Conservation (phyloP, 371 early-diverging fungal species). For the Dichotomocladium elegans region DNA sequence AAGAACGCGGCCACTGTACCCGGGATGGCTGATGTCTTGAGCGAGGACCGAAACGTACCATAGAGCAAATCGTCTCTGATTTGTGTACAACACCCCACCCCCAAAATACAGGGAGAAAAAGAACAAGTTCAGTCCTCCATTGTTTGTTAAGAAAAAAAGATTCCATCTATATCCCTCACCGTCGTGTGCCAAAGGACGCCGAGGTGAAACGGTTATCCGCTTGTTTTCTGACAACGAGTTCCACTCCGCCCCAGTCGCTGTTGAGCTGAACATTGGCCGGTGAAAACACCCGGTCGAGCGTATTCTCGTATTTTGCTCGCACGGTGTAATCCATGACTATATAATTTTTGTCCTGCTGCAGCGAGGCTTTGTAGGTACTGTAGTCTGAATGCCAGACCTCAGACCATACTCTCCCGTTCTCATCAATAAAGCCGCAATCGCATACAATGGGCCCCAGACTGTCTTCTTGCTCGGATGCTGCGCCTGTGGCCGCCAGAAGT, state of each 20-base stretch:
- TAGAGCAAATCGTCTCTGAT: conserved; percentile 37
- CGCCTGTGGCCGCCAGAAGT: neutral
- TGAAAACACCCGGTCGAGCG: conserved; percentile 29
- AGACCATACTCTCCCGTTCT: conserved; percentile 25
- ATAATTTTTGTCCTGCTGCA: conserved; percentile 28
- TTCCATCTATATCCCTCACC: conserved; percentile 14
- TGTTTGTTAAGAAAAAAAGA: too few relatives aligned
- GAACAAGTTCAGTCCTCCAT: too few relatives aligned
- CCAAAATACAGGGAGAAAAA: neutral
- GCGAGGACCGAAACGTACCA: conserved; percentile 35
- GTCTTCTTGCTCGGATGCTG: neutral
- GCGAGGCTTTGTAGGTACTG: conserved; percentile 10
- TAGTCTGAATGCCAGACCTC: conserved; percentile 40
- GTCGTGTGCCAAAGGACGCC: conserved; percentile 35
- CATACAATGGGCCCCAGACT: conserved; percentile 21
- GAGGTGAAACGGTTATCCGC: conserved; percentile 8
- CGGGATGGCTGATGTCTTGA: conserved; percentile 24
- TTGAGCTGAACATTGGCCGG: conserved; percentile 24
- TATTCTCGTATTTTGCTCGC: conserved; percentile 20
- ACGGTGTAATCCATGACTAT: conserved; percentile 35
- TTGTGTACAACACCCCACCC: too few relatives aligned
- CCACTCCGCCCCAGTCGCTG: conserved; percentile 10
- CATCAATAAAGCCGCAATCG: conserved; percentile 39
- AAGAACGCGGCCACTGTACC: conserved; percentile 44
- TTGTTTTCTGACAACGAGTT: conserved; percentile 15